A percentile compares a stretch with the other conserved stretches of the same genome.
phyloP scores from a whole-genome alignment of 31 red algal genomes.

The Asparagopsis taxiformis region DNA sequence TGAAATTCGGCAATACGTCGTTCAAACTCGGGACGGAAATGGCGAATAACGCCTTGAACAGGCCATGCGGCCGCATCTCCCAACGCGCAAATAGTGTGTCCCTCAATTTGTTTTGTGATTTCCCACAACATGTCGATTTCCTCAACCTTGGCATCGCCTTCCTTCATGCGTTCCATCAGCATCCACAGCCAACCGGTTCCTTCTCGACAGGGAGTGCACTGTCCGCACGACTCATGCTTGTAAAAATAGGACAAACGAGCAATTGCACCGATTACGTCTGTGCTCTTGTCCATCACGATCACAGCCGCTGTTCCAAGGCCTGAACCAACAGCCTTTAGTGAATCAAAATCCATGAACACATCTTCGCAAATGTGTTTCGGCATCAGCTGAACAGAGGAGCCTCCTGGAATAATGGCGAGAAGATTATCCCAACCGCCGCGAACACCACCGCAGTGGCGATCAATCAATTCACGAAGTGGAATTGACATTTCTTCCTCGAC shows the following conservation, averaged over 20 bases:
- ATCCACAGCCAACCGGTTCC: constrained; percentile 96
- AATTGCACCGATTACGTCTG: constrained; percentile 95
- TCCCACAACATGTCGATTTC: constrained; percentile 98
- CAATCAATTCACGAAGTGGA: constrained; percentile 89
- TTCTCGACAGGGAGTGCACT: constrained; percentile 99
- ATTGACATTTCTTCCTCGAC: constrained; percentile 99
- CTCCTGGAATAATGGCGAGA: constrained; percentile 96
- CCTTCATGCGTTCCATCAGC: constrained; percentile 91
- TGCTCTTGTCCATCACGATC: constrained; percentile 98
- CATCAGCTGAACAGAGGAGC: constrained; percentile 92
- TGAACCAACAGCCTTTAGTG: constrained; percentile 88
- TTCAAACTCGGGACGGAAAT: constrained; percentile 98
- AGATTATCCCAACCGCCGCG: constrained; percentile 98
- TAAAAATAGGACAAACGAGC: constrained; percentile 93
- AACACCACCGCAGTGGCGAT: constrained; percentile 93
- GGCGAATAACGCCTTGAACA: constrained; percentile 95
- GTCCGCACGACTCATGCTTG: constrained; percentile 99
- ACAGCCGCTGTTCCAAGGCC: constrained; percentile 94
- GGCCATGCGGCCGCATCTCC: constrained; percentile 99
- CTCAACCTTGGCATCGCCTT: constrained; percentile 88
- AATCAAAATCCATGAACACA: constrained; percentile 99
- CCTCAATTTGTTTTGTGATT: constrained; percentile 97
- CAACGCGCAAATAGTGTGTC: constrained; percentile 98
- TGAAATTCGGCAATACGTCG: constrained; percentile 86
- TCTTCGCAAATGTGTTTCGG: constrained; percentile 88